phyloP scores from a whole-genome alignment of 1,284 basidiomycete species.

The Malassezia dermatis region DNA sequence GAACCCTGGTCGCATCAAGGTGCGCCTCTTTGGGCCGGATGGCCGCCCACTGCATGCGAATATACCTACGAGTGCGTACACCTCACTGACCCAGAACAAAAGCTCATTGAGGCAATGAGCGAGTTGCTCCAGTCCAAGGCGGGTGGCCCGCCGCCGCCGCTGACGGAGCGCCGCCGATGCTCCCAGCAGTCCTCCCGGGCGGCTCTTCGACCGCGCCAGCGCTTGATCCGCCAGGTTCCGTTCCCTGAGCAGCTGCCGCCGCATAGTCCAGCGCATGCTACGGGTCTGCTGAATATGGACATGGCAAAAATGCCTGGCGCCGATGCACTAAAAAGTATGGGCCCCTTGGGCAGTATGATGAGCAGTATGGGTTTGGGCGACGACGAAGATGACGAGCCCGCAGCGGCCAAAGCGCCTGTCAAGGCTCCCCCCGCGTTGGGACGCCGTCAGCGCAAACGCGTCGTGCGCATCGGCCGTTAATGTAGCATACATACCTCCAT shows the following conservation, averaged over 20 bases:
- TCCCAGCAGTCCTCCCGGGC: background rate
- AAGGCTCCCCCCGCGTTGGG: constrained; percentile 27
- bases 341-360: constrained; percentile 40
- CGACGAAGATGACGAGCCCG: constrained; percentile 28
- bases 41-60: constrained; percentile 60
- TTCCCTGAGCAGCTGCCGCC: constrained; percentile 29
- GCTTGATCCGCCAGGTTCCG: constrained; percentile 22
- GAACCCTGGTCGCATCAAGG: constrained; percentile 68
- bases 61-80: constrained; percentile 53
- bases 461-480: constrained; percentile 40
- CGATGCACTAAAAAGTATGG: constrained; percentile 20
- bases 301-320: constrained; percentile 38
- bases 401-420: constrained; percentile 25
- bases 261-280: constrained; percentile 36
- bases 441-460: constrained; percentile 36
- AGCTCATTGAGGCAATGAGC: constrained; percentile 52
- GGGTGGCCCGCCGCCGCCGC: constrained; percentile 34
- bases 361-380: constrained; percentile 37
- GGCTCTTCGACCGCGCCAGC: constrained; percentile 23
- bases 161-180: constrained; percentile 18
- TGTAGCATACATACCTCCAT: constrained; percentile 15
- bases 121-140: constrained; percentile 28
- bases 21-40: constrained; percentile 71
- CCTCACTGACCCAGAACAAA: constrained; percentile 58
- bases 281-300: constrained; percentile 40